Conservation (phyloP, 768 basidiomycete genomes). For the Asterophora lycoperdoides region DNA sequence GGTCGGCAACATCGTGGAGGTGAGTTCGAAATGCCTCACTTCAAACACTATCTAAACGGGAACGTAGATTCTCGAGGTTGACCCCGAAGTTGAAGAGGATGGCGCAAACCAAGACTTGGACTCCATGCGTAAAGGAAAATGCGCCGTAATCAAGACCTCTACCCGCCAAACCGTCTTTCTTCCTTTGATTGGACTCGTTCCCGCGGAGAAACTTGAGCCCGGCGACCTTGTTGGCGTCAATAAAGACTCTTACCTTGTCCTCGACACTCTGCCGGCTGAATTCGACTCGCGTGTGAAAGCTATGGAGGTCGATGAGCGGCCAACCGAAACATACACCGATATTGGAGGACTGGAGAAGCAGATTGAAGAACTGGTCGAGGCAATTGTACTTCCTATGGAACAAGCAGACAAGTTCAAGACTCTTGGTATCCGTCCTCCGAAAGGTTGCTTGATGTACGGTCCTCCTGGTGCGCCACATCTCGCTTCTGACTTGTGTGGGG, state of each 20-base stretch:
- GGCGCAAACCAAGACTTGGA: constrained; percentile 95
- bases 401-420: constrained; percentile 98
- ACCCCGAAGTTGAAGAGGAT: constrained; percentile 89
- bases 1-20: constrained; percentile 97
- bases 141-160: constrained; percentile 98
- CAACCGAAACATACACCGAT: constrained; percentile 95
- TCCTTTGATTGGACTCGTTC: constrained; percentile 95
- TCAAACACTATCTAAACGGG: constrained; percentile 6
- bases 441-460: constrained; percentile 98
- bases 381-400: constrained; percentile 97
- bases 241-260: constrained; percentile 96
- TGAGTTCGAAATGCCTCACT: constrained; percentile 29
- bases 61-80: constrained; percentile 84
- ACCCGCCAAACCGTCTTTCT: constrained; percentile 99
- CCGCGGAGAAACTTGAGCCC: constrained; percentile 84
- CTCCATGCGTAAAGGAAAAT: constrained; percentile 96
- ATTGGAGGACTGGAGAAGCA: constrained; percentile 99
- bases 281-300: constrained; percentile 98
- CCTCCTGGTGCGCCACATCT: constrained; percentile 69
- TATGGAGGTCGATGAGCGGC: constrained; percentile 99
- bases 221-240: constrained; percentile 97
- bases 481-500: not conserved
- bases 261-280: constrained; percentile 94
- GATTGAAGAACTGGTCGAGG: constrained; percentile 97
- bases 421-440: constrained; percentile 95